Evolutionary conservation across 345 rosid species (phyloP), one percentile per base, ranked within the genome.

Genomic region (Citrus reticulata): DNA sequence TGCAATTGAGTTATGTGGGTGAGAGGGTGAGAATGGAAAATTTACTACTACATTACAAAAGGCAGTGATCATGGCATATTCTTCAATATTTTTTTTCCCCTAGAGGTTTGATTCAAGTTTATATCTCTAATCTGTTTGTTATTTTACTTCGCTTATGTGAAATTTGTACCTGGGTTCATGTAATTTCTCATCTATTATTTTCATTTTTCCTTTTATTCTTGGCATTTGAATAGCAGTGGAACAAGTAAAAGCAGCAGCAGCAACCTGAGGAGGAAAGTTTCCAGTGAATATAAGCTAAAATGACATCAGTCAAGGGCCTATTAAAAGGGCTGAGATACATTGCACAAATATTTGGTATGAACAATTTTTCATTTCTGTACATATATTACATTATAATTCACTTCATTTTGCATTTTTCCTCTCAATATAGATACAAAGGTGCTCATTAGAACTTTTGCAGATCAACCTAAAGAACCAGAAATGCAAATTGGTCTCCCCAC

Each of bases 401-500:
- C 22, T 19, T 46, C 19, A 55, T 13, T 22, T 35, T 68, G 4
- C 7, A 13, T 29, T 63, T 46, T 13, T 6, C 37, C 20, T 6
- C 40, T 68, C 30, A 10, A 54, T 54, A 16, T 16, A 6, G 20
- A 11, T 40, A 5, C 0, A 68, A 13, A 7, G 25, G 16, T 39
- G 19, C 63, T 39, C 13, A 34, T 34, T 32, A 57, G 11, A 68
- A 25, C 54, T 76, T 74, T 34, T 64, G 86, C 86, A 87, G 90
- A 83, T 13, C 89, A 81, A 17, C 89, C 80, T 13, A 87, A 92
- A 72, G 97, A 92, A 75, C 79, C 71, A 40, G 91, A 87, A 32
- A 79, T 92, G 70, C 83, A 91, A 72, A 93, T 93, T 55, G 98
- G 95, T 54, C 71, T 80, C 30, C 97, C 98, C 20, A 93, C 92